Percentiles rank a stretch among this genome's conserved stretches.
These are phyloP conservation scores for Apocynum venetum DNA, from an alignment of 257 asterid genomes.

Conservation along the genomic window DNA sequence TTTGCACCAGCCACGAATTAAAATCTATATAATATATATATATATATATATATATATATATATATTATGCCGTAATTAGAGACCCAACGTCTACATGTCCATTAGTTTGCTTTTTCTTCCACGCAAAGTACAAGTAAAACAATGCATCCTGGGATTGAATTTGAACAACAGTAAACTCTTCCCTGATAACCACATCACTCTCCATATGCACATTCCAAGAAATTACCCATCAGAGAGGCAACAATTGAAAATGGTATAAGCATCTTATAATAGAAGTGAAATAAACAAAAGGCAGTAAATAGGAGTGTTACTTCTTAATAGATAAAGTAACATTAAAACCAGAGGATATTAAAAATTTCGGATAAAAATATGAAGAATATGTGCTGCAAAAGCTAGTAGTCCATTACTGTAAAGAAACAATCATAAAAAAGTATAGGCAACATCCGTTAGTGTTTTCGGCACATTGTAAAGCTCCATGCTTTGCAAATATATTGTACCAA, in stretches of 20 bases:
- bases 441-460: conserved; percentile 1
- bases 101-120: neutral
- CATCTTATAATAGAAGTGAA: neutral
- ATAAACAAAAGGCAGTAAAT: neutral
- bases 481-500: neutral
- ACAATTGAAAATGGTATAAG: neutral
- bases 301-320: neutral
- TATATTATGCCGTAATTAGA: too few relatives aligned
- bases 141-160: neutral
- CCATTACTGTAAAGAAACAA: neutral
- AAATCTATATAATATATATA: too few relatives aligned
- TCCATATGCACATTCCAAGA: neutral
- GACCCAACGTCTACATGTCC: neutral
- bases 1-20: too few relatives aligned
- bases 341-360: neutral
- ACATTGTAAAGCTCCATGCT: neutral
- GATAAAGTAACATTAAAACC: neutral
- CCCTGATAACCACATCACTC: neutral
- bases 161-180: neutral
- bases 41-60: too few relatives aligned
- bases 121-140: neutral
- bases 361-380: neutral
- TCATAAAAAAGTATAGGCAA: neutral
- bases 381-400: neutral
- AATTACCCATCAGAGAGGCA: neutral